Evolutionary conservation across 108 stramenopile species (phyloP).

Genomic region (Stephanodiscus minutulus): DNA sequence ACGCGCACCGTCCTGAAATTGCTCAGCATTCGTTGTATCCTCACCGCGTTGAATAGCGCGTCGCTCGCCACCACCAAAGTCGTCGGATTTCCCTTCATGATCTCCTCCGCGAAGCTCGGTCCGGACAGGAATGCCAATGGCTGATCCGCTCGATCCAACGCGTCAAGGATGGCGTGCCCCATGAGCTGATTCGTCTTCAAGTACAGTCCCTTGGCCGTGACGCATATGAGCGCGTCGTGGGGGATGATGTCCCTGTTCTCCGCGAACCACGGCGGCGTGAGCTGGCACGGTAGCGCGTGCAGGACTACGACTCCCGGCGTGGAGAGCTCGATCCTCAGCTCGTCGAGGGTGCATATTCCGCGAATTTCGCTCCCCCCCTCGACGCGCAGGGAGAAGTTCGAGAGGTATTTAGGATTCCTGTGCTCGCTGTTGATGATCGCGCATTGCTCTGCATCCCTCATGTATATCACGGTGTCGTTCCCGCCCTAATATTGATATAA

Average conservation of each 20-base stretch:
- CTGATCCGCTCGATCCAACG: constrained; percentile 66
- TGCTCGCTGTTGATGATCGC: constrained; percentile 52
- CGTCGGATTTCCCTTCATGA: constrained; percentile 80
- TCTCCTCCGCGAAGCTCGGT: constrained; percentile 86
- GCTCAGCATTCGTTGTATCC: constrained; percentile 50
- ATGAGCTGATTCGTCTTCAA: constrained; percentile 62
- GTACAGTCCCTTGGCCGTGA: constrained; percentile 87
- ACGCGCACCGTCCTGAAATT: constrained; percentile 59
- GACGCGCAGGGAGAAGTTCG: constrained; percentile 58
- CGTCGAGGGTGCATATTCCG: constrained; percentile 45
- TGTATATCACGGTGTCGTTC: constrained; percentile 64
- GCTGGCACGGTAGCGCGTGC: constrained; percentile 77
- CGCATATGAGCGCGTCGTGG: constrained; percentile 56
- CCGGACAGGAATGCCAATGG: constrained; percentile 82
- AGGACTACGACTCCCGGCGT: constrained; percentile 60
- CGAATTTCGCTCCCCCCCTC: constrained; percentile 56
- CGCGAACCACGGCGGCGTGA: constrained; percentile 62
- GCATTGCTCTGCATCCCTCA: constrained; percentile 58
- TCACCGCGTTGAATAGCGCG: constrained; percentile 52
- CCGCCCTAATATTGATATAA: constrained; percentile 32
- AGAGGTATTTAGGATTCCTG: constrained; percentile 74
- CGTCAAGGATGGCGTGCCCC: constrained; percentile 65
- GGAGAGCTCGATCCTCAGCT: constrained; percentile 25
- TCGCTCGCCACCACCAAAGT: constrained; percentile 81
- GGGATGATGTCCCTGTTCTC: constrained; percentile 63